Base-by-base conservation (phyloP, 257 asterid genomes). In the Coffea canephora region DNA sequence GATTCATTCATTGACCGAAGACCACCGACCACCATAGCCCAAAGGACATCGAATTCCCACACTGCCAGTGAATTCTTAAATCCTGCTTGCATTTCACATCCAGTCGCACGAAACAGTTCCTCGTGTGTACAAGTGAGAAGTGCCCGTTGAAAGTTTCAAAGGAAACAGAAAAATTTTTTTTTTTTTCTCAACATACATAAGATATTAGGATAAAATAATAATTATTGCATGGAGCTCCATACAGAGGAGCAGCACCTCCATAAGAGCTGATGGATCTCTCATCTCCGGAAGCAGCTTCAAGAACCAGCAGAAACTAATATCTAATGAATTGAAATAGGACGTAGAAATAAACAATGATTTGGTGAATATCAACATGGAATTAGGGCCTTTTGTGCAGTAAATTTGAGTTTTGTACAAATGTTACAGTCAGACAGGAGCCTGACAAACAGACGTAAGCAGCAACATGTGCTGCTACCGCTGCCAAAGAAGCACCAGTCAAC, bases 381-480 rank as follows among this genome's bases (percentile, higher is more conserved):
- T 59, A 68, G 75, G n/a, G 75, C 52, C 69, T 41, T 45, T 8
- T 18, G 54, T 64, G 41, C 45, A 25, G 61, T 39, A 80, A 79
- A 80, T 68, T 68, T 75, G 57, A 77, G 25, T 62, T 46, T 10
- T 55, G 4, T 77, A 52, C 66, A 73, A 70, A 78, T 78, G 54
- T 67, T 39, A 81, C 48, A 67, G 57, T 72, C 64, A 50, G n/a
- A 73, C 61, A 76, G 50, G 71, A 77, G 45, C 68, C 91, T 87
- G 92, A 88, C 93, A 79, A 81, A 79, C 80, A 81, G 71, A 84
- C 89, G 81, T 91, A 80, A 90, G 84, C 92, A 88, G 87, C 81
- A 88, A 87, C 97, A 88, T 87, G 97, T 86, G 87, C 86, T 89
- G 91, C 90, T 79, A 50, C 62, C 62, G 54, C 76, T 86, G 85